These are phyloP conservation scores for Fusarium protoensiforme DNA, from an alignment of 2,329 filamentous ascomycete species.

Conservation along the genomic window DNA sequence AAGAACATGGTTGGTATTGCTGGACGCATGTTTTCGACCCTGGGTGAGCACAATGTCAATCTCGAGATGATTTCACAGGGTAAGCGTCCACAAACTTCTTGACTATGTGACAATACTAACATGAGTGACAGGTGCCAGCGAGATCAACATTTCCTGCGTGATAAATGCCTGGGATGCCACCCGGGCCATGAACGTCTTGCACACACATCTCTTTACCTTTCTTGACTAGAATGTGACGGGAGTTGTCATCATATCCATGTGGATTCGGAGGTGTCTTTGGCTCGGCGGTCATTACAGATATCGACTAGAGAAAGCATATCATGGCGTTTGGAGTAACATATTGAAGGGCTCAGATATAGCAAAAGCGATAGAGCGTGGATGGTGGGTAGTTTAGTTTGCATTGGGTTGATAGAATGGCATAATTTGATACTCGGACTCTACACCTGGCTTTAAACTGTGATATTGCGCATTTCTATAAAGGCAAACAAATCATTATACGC, in stretches of 20 bases:
- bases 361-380: background rate
- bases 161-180: slow-evolving; percentile 92
- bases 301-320: slow-evolving; percentile 2
- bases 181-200: slow-evolving; percentile 93
- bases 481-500: background rate
- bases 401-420: background rate
- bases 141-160: slow-evolving; percentile 99
- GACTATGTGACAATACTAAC: slow-evolving; percentile 2
- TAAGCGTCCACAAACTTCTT: slow-evolving; percentile 53
- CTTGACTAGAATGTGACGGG: slow-evolving; percentile 65
- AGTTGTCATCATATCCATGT: slow-evolving; percentile 1
- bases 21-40: slow-evolving; percentile 92
- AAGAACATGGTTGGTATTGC: slow-evolving; percentile 97
- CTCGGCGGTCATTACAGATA: background rate
- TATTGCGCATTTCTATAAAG: background rate
- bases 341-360: slow-evolving; percentile 3
- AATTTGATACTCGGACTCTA: background rate
- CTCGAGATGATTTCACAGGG: slow-evolving; percentile 99
- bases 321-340: slow-evolving; percentile 30
- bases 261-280: slow-evolving; percentile 1
- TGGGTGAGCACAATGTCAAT: slow-evolving; percentile 94
- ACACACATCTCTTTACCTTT: slow-evolving; percentile 97
- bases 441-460: background rate
- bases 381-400: background rate
- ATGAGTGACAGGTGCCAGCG: slow-evolving; percentile 78